phyloP scores from a whole-genome alignment of 805 yeast species.

The Wickerhamia fluorescens region DNA sequence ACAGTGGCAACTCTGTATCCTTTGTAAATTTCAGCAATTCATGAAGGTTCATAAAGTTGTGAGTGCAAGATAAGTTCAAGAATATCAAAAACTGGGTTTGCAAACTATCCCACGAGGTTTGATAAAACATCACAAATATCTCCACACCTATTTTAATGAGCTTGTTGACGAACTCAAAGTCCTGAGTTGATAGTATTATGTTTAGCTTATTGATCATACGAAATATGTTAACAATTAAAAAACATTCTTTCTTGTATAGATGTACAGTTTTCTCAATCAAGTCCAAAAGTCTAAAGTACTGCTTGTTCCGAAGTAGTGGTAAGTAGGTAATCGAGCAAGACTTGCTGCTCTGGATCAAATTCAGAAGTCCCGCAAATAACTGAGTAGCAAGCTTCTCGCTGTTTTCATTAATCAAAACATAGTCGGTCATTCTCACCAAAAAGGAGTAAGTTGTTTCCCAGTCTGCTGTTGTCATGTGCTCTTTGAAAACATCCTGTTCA shows the following conservation, averaged over 20 bases:
- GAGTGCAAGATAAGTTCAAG: conserved; percentile 31
- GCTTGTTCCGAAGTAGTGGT: conserved; percentile 10
- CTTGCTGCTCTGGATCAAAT: conserved; percentile 17
- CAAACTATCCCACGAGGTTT: conserved; percentile 36
- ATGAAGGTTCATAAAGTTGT: conserved; percentile 28
- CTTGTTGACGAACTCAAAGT: conserved; percentile 29
- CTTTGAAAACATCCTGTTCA: conserved; percentile 17
- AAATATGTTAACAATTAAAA: conserved; percentile 19
- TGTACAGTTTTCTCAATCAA: conserved; percentile 11
- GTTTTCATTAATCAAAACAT: conserved; percentile 7
- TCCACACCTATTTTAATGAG: conserved; percentile 34
- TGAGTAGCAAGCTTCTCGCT: conserved; percentile 18
- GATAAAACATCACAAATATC: conserved; percentile 25
- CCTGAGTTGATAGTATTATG: conserved; percentile 33
- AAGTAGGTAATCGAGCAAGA: conserved; percentile 12
- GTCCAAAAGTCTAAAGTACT: conserved; percentile 13
- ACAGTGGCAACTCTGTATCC: too few relatives aligned
- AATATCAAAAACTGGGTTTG: conserved; percentile 40
- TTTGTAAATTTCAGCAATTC: conserved; percentile 18
- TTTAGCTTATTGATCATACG: conserved; percentile 42
- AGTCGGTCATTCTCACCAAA: conserved; percentile 12
- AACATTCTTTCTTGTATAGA: conserved; percentile 16
- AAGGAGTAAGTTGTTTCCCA: conserved; percentile 22
- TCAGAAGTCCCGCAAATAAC: conserved; percentile 11
- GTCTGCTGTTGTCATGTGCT: conserved; percentile 21